Base-by-base conservation (phyloP, 768 basidiomycete genomes). In the Rhizopogon roseolus region DNA sequence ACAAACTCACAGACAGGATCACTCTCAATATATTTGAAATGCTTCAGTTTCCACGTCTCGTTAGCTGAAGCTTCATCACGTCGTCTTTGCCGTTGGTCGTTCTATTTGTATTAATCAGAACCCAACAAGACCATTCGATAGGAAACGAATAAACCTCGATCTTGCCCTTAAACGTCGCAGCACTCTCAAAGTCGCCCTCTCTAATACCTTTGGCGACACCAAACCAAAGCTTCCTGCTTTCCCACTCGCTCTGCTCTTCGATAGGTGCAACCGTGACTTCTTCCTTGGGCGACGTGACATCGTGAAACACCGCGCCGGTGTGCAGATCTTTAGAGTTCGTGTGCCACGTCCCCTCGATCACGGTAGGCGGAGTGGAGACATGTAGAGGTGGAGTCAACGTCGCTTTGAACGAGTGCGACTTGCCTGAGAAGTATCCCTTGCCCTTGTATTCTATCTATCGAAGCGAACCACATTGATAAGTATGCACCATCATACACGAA, bases 371-470 rank as follows among this genome's bases (percentile, higher is more conserved):
- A 38, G 67, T 63, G n/a, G 65, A 68, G 50, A 56, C 67, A 60
- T 72, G 70, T 42, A 77, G 73, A 40, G 81, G 76, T 10, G 81
- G 81, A 0, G 78, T 66, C n/a, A 93, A 67, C 1, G 77, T 77
- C 9, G 96, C 93, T 69, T 93, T 95, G 82, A 94, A 97, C 3
- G 85, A 76, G 73, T 99, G 96, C 4, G 91, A 84, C 68, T 93
- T 95, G 52, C 96, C 95, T 36, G 84, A 82, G 67, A 98, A 92
- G 74, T 95, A 98, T 27, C 95, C 96, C 65, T 92, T 93, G 69
- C 95, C 96, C 66, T 93, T 93, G 79, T 96, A 98, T 60, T 96
- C 92, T 68, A 98, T 86, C 67, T 79, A 60, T n/a, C 64, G 52
- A 72, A 64, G 53, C 22, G 67, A 69, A 11, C n/a, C 11, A 73